Base-by-base conservation (phyloP, 495 filamentous ascomycete genomes). In the Neurospora tetraspora region DNA sequence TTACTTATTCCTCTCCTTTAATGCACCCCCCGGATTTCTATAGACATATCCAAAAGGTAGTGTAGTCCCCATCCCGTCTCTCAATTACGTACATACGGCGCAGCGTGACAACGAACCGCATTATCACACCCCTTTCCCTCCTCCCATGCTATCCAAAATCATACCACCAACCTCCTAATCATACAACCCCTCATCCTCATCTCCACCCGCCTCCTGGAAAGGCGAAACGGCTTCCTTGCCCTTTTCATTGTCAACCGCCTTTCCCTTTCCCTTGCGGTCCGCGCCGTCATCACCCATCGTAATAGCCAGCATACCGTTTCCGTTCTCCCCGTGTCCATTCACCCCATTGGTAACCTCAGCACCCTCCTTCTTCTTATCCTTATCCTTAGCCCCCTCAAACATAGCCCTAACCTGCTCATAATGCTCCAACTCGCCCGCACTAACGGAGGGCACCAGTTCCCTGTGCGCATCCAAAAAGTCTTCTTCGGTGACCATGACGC, bases 401-500 rank as follows among this genome's bases (percentile, higher is more conserved):
- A 87, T 86, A 39, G 86, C 88, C 20, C 96, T 86, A 16, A 99
- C 96, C 1, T 86, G 85, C 77, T 96, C 90, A 75, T 98, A 99
- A 78, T 99, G 96, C 73, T 91, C 89, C 3, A 99, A 85, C 83
- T 99, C 96, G 75, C 96, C 94, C 39, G 91, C 91, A 80, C 94
- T 97, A 61, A 99, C 96, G 81, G 90, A 93, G 18, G 93, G 93
- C n/a, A 98, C 89, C 59, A 99, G 86, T 80, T 99, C 96, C 40
- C 82, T 81, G 71, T 93, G 89, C 0, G 96, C 96, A 47, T 87
- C 86, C 9, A 89, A 74, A 80, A 99, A 99, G 80, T 99, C 96
- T 39, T 91, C 86, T 77, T 97, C 94, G 4, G 88, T 91, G 20
- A 99, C 96, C 83, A 90, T 89, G 76, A 98, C 94, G 18, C 88